Evolutionary conservation across 805 yeast genomes (phyloP).

Genomic region (Hanseniaspora meyeri): DNA sequence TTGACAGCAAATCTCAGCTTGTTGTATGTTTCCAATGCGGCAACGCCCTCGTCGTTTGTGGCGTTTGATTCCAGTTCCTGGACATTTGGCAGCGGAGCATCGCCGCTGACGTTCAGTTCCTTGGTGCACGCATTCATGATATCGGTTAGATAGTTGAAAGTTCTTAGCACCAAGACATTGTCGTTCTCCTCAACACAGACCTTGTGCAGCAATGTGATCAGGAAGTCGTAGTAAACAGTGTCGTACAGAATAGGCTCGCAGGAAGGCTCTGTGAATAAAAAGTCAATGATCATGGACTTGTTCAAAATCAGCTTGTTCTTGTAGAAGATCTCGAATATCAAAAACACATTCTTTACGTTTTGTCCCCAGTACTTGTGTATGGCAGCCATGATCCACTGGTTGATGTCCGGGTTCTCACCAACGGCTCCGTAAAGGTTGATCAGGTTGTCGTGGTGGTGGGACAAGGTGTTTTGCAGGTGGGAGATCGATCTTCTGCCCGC

Average conservation of each 20-base stretch:
- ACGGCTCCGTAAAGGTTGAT: conserved; percentile 24
- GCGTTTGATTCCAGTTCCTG: conserved; percentile 3
- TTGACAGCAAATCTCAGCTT: conserved; percentile 31
- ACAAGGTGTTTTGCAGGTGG: conserved; percentile 49
- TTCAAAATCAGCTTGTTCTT: conserved; percentile 34
- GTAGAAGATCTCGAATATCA: conserved; percentile 43
- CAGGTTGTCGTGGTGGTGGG: conserved; percentile 30
- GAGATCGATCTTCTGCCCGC: conserved; percentile 83
- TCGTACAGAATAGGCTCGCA: conserved; percentile 31
- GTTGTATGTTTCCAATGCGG: conserved; percentile 31
- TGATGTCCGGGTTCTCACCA: conserved; percentile 26
- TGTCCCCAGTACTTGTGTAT: conserved; percentile 53
- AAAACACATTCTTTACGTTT: conserved; percentile 52
- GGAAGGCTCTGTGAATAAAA: conserved; percentile 31
- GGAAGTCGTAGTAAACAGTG: conserved; percentile 35
- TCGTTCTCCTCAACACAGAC: conserved; percentile 18
- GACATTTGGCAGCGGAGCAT: conserved; percentile 19
- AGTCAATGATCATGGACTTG: conserved; percentile 29
- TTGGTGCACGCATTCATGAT: conserved; percentile 19
- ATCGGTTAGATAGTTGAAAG: conserved; percentile 22
- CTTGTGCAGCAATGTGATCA: conserved; percentile 29
- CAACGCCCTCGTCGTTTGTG: conserved; percentile 20
- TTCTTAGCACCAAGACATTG: conserved; percentile 20
- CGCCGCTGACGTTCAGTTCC: conserved; percentile 16
- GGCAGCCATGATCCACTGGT: conserved; percentile 39